Base-by-base conservation (phyloP, 2,329 filamentous ascomycete species). In the Thielaviopsis ethacetica region DNA sequence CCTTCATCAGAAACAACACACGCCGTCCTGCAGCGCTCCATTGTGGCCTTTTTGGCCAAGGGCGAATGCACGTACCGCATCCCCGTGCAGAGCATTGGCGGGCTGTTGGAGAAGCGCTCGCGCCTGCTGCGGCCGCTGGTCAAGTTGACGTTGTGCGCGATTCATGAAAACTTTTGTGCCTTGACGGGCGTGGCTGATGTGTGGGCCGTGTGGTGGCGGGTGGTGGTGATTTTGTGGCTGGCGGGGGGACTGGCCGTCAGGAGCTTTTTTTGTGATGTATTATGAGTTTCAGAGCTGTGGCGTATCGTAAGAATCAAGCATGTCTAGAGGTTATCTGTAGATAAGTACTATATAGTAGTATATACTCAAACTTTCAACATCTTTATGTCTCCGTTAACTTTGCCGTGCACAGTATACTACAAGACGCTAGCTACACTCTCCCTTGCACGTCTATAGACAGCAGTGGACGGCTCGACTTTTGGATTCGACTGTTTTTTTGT, bases 31-130 rank as follows among this genome's bases (percentile, higher is more conserved):
- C 51, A 53, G 9, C 44, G 44, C n/a, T 57, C 59, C 44, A 54
- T 61, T 9, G 44, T 61, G 21, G 19, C 26, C 12, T 58, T 58
- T 26, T 44, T 61, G n/a, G 49, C 38, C 30, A 24, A 51, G 50
- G 56, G 59, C 9, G 51, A 54, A 12, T 15, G 17, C 1, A 34
- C 41, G 12, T 58, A 57, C n/a, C 51, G 51, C 21, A 41, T 47
- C 2, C 59, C 59, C 10, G 27, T 61, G 13, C 59, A 61, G 21
- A 58, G 50, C 17, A 17, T 61, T 6, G 59, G 55, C 19, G 59
- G 59, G 17, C 34, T 61, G 26, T 44, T 61, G 15, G 51, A 61
- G 47, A 51, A 47, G 34, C 50, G 59, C 22, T 19, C 24, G 10
- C 44, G 52, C 6, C 54, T 61, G 22, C 15, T 51, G 10, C 34